phyloP scores from a whole-genome alignment of 2,329 filamentous ascomycete species.

The Emmonsia crescens region DNA sequence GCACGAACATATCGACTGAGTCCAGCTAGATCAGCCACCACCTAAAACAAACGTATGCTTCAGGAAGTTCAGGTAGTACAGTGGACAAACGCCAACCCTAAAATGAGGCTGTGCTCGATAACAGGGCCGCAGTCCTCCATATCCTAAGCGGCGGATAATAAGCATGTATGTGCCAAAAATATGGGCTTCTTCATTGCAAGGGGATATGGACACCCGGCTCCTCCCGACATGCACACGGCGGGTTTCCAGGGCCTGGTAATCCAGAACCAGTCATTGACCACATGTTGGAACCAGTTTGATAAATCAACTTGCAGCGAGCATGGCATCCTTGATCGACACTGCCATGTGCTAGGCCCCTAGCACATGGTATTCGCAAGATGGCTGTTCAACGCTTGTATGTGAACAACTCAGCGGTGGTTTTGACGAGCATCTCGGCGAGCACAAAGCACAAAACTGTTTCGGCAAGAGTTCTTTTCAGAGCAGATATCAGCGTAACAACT shows the following conservation, averaged over 20 bases:
- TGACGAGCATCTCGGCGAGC: too few species aligned
- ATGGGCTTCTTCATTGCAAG: not conserved
- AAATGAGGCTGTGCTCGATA: not conserved
- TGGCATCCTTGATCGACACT: not conserved
- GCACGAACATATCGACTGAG: not conserved
- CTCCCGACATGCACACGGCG: not conserved
- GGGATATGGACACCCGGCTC: not conserved
- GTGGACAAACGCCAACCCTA: not conserved
- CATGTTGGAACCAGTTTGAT: not conserved
- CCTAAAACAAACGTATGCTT: not conserved
- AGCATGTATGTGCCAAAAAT: too few species aligned
- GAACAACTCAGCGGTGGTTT: not conserved
- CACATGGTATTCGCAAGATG: not conserved
- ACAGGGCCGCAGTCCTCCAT: not conserved
- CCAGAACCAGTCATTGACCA: not conserved
- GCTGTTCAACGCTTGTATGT: not conserved
- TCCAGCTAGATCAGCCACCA: not conserved
- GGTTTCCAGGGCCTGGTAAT: not conserved
- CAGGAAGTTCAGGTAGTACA: not conserved
- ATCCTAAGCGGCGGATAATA: not conserved
- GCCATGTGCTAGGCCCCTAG: not conserved
- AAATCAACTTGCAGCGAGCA: not conserved
- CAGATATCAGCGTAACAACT: not conserved
- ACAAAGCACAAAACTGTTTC: not conserved
- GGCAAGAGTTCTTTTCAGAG: not conserved